phyloP scores from a whole-genome alignment of 148 eudicot genomes.

The Camellia japonica region DNA sequence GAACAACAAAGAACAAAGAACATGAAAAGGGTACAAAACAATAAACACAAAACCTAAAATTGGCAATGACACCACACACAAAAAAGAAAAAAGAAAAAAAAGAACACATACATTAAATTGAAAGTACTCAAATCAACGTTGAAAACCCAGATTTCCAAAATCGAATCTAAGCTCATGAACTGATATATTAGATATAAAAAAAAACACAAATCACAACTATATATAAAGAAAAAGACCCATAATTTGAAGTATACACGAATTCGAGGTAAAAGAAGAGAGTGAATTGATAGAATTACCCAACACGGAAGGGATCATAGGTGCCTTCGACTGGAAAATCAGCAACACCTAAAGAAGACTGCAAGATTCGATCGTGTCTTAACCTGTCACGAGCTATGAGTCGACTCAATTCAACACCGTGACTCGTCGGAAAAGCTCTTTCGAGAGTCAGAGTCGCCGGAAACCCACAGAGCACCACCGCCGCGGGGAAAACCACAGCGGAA shows the following conservation, averaged over 20 bases:
- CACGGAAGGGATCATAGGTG: conserved; percentile 73
- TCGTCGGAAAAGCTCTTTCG: conserved; percentile 66
- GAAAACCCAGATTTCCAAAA: not conserved
- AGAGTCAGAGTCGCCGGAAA: conserved; percentile 50
- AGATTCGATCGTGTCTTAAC: conserved; percentile 59
- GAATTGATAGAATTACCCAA: conserved; percentile 55
- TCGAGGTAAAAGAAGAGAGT: not conserved
- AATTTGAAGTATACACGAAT: not conserved
- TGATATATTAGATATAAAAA: not conserved
- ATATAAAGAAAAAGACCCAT: not conserved
- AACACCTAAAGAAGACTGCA: conserved; percentile 59
- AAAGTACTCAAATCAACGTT: not conserved
- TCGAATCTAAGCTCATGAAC: not conserved
- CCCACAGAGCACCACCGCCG: conserved; percentile 29
- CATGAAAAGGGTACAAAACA: not conserved
- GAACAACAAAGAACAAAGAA: not conserved
- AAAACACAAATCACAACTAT: too few relatives aligned
- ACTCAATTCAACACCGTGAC: conserved; percentile 62
- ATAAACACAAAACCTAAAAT: not conserved
- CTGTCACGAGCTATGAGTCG: conserved; percentile 79
- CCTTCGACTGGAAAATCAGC: conserved; percentile 80
- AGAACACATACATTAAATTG: not conserved
- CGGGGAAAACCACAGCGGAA: conserved; percentile 6
- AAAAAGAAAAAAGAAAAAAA: not conserved
- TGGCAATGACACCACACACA: not conserved